Percentiles rank a stretch among this genome's conserved stretches.
Conservation (phyloP, 306 rosid species). For the Aeschynomene evenia region DNA sequence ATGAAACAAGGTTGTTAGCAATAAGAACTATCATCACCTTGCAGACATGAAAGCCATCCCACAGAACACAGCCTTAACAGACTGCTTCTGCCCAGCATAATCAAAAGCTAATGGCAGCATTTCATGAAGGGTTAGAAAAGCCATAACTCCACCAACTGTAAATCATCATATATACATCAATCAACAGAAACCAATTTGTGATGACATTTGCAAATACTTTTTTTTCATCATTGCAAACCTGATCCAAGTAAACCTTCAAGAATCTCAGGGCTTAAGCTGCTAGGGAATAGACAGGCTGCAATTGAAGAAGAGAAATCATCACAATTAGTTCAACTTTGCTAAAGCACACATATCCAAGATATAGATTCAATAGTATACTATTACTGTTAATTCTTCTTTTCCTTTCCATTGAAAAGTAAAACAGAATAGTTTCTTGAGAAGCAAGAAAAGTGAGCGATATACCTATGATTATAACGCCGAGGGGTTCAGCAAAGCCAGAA, state of each 20-base stretch:
- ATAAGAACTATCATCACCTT: conserved; percentile 77
- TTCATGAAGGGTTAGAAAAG: conserved; percentile 91
- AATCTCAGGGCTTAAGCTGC: conserved; percentile 86
- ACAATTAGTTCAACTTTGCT: conserved; percentile 12
- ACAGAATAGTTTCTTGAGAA: not conserved
- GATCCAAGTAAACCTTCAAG: conserved; percentile 94
- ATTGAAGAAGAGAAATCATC: conserved; percentile 16
- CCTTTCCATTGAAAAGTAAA: conserved; percentile 9
- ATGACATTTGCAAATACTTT: conserved; percentile 20
- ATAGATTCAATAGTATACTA: conserved; percentile 1
- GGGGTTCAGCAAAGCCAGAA: conserved; percentile 92
- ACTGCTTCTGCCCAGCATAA: conserved; percentile 90
- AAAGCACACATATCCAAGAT: not conserved
- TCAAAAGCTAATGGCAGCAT: conserved; percentile 98
- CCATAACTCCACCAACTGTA: conserved; percentile 98
- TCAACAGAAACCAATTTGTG: not conserved
- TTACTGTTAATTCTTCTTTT: not conserved
- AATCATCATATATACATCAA: not conserved
- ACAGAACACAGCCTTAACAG: conserved; percentile 85
- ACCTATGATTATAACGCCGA: conserved; percentile 91
- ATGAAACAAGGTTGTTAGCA: not conserved
- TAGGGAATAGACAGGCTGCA: conserved; percentile 91
- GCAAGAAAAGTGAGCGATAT: conserved; percentile 35
- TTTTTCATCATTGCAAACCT: conserved; percentile 51
- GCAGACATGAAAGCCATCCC: conserved; percentile 99